Evolutionary conservation across 2,329 filamentous ascomycete genomes (phyloP), one percentile per base, ranked within the genome.

Genomic region (Graphilbum ipis-grandicollis): DNA sequence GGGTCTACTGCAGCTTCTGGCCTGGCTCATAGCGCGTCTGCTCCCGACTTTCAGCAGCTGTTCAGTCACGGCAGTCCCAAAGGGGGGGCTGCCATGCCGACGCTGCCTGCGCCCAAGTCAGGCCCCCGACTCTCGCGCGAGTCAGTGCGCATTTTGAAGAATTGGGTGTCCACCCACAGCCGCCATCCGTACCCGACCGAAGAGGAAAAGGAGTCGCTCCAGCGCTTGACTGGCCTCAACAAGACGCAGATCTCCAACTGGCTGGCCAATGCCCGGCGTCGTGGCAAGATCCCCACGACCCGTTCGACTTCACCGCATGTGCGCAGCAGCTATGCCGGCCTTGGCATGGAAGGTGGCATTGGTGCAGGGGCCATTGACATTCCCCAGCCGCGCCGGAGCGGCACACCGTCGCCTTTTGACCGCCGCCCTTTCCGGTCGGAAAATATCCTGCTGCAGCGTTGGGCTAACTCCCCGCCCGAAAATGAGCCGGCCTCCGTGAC

Each of bases 161-260:
- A 77, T 47, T 94, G 86, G 86, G 67, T 93, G 23, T 71, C 77
- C 1, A 75, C 74, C 7, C 84, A 93, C 51, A 71, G 71, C 48
- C 69, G 79, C 36, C 81, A 92, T 47, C 86, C 85, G 0, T 94
- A 93, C 51, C 85, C 86, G 5, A 86, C 74, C 25, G 84, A 93
- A 31, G 75, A 84, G 40, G 82, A 93, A 51, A 92, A 88, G 50
- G 79, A 85, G 45, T 68, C 73, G 43, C 63, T 94, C 19, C 79
- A 84, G 54, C 66, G 70, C 33, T 70, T 79, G 47, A 93, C 85
- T 1, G 83, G 84, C 8, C 64, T 94, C 30, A 85, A 74, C 52
- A 74, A 82, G 48, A 79, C 68, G 13, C 86, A 94, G 50, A 88
- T 93, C 47, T 78, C 77, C 10, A 93, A 92, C 52, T 93, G 85